These are phyloP conservation scores for Phtheirospermum japonicum DNA, from an alignment of 257 asterid species.

Conservation along the genomic window DNA sequence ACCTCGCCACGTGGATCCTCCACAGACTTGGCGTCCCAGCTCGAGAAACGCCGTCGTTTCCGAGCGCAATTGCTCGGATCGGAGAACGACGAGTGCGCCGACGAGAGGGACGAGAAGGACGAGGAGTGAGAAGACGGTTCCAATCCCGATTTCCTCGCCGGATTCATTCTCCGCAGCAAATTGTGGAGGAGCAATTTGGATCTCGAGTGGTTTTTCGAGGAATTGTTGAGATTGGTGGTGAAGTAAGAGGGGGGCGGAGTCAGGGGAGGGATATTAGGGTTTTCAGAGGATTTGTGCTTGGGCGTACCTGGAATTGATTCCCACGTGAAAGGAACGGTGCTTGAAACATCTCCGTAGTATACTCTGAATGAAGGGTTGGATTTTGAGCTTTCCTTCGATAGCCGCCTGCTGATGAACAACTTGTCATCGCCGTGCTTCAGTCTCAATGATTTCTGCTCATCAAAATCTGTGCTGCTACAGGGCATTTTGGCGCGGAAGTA, in stretches of 20 bases:
- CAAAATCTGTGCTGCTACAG: slow-evolving; percentile 30
- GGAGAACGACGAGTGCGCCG: slow-evolving; percentile 28
- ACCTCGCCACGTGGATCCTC: slow-evolving; percentile 9
- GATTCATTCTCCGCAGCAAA: slow-evolving; percentile 31
- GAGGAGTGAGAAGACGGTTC: slow-evolving; percentile 26
- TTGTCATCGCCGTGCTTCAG: slow-evolving; percentile 34
- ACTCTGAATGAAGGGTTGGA: slow-evolving; percentile 43
- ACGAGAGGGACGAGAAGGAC: slow-evolving; percentile 24
- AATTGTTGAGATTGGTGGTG: slow-evolving; percentile 16
- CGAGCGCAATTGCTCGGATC: slow-evolving; percentile 30
- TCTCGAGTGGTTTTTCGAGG: slow-evolving; percentile 27
- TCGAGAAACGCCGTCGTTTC: slow-evolving; percentile 33
- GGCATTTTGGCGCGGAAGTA: not conserved
- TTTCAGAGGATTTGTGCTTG: slow-evolving; percentile 30
- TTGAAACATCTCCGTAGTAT: slow-evolving; percentile 41
- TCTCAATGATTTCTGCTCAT: slow-evolving; percentile 39
- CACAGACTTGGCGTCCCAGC: slow-evolving; percentile 31
- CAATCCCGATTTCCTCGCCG: slow-evolving; percentile 2
- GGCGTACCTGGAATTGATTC: slow-evolving; percentile 55
- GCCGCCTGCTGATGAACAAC: slow-evolving; percentile 37
- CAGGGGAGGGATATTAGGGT: slow-evolving; percentile 36
- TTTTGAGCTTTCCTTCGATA: slow-evolving; percentile 41
- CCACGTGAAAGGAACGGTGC: slow-evolving; percentile 54
- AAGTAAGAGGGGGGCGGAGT: slow-evolving; percentile 52
- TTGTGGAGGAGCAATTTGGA: slow-evolving; percentile 33